Evolutionary conservation across 2,329 filamentous ascomycete genomes (phyloP).

Genomic region (Myriangium duriaei): DNA sequence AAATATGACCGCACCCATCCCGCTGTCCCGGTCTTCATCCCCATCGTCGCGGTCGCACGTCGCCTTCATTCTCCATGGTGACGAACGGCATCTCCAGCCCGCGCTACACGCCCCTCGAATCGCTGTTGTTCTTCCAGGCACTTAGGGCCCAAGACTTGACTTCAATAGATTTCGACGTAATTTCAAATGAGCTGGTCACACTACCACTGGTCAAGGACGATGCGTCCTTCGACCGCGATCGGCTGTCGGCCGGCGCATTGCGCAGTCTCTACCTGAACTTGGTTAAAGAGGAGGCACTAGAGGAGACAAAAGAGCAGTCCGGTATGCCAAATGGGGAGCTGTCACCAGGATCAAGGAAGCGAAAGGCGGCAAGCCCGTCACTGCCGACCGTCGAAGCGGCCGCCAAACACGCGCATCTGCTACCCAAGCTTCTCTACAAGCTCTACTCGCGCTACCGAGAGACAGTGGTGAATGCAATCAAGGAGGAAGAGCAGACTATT

Average conservation of each 20-base stretch:
- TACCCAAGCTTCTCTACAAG: slow-evolving; percentile 58
- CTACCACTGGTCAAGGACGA: slow-evolving; percentile 62
- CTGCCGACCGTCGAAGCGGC: slow-evolving; percentile 55
- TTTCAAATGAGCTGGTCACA: slow-evolving; percentile 61
- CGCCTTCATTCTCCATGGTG: slow-evolving; percentile 22
- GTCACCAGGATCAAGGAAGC: slow-evolving; percentile 50
- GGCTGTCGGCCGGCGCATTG: slow-evolving; percentile 66
- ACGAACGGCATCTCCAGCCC: slow-evolving; percentile 43
- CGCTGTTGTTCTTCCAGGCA: slow-evolving; percentile 71
- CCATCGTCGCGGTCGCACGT: slow-evolving; percentile 9
- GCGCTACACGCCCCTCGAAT: slow-evolving; percentile 74
- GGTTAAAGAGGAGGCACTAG: slow-evolving; percentile 57
- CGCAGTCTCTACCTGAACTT: slow-evolving; percentile 66
- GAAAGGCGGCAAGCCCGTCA: slow-evolving; percentile 57
- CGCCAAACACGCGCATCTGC: slow-evolving; percentile 50
- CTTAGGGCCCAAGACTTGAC: slow-evolving; percentile 56
- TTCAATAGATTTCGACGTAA: slow-evolving; percentile 51
- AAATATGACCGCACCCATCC: slow-evolving; percentile 8
- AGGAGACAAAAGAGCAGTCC: slow-evolving; percentile 13
- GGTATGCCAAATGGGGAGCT: slow-evolving; percentile 31
- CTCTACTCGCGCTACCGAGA: slow-evolving; percentile 66
- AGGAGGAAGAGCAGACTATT: slow-evolving; percentile 59
- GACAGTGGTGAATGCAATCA: slow-evolving; percentile 55
- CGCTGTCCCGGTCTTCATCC: slow-evolving; percentile 9
- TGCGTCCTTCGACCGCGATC: slow-evolving; percentile 56